Evolutionary conservation across 2,329 filamentous ascomycete species (phyloP), one percentile per base, ranked within the genome.

Genomic region (Aspergillus proliferans): DNA sequence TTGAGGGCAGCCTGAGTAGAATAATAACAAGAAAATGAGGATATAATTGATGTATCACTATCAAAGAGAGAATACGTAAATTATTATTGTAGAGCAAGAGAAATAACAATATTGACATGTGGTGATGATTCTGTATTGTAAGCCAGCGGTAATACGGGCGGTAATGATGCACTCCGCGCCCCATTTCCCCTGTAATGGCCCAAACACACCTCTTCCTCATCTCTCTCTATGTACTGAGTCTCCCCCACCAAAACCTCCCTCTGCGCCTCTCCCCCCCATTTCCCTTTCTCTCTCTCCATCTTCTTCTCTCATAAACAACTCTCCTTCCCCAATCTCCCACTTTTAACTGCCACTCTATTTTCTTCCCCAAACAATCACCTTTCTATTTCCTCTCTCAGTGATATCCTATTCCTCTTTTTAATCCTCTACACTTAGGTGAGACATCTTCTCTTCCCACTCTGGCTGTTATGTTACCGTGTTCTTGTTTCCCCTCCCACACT

Each of bases 231-330:
- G 38, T 22, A 40, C 19, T 40, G 38, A 19, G n/a, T 42, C 50
- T 42, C 50, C 46, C 46, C 34, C 47, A 49, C 51, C 54, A 46
- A 44, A 47, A 49, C 39, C 52, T 51, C 45, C 55, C 53, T 55
- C 55, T 59, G 53, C 62, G 47, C 56, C 51, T 52, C 56, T 53
- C 57, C 53, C 57, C 58, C 54, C 55, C 52, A 40, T 46, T 28
- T 46, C 46, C 47, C 49, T 46, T 51, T 44, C 43, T 42, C 47
- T 51, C 46, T 51, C 46, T 47, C 47, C 47, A 46, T 52, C 47
- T 52, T 51, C 49, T 43, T 50, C 48, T 51, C 52, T 49, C 49
- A 52, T 43, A 48, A 45, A 30, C 39, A 52, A 19, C 45, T 46
- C 38, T 47, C 47, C 46, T 47, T 34, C 26, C 28, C 43, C 26